These are phyloP conservation scores for Tulasnella sp. DNA, from an alignment of 768 basidiomycete genomes.

Conservation along the genomic window DNA sequence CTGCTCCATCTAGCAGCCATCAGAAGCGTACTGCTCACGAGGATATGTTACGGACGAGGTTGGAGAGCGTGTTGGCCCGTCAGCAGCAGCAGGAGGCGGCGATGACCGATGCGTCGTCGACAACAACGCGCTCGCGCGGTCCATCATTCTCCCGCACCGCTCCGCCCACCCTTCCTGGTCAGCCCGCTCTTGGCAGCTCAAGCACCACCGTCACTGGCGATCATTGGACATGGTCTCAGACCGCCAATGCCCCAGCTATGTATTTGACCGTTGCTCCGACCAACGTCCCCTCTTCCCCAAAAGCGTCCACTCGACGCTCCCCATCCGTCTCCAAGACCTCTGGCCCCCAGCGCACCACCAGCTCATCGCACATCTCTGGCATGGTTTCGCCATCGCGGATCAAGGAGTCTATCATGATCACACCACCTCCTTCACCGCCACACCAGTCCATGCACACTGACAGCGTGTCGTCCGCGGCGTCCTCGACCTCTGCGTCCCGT, in stretches of 20 bases:
- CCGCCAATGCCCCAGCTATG: neutral
- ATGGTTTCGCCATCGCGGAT: constrained; percentile 12
- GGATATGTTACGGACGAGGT: neutral
- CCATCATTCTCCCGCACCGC: constrained; percentile 9
- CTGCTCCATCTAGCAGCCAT: neutral
- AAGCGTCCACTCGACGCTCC: neutral
- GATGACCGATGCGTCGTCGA: neutral
- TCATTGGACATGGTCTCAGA: constrained; percentile 13
- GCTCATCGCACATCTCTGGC: constrained; percentile 5
- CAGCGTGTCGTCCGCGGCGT: neutral
- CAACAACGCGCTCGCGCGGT: constrained; percentile 1
- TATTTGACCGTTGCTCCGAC: neutral
- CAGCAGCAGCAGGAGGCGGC: neutral
- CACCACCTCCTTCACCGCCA: constrained; percentile 18
- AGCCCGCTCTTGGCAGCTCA: neutral
- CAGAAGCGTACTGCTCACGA: constrained; percentile 11
- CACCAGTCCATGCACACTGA: neutral
- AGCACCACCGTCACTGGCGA: constrained; percentile 4
- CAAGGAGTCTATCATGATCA: constrained; percentile 12
- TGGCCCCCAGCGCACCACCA: neutral
- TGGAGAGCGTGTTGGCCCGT: constrained; percentile 15
- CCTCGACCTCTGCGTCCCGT: constrained; percentile 11
- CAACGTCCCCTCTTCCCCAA: neutral
- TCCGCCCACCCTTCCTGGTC: neutral
- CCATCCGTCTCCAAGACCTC: neutral